phyloP scores from a whole-genome alignment of 768 basidiomycete genomes.

The Gloeostereum incarnatum region DNA sequence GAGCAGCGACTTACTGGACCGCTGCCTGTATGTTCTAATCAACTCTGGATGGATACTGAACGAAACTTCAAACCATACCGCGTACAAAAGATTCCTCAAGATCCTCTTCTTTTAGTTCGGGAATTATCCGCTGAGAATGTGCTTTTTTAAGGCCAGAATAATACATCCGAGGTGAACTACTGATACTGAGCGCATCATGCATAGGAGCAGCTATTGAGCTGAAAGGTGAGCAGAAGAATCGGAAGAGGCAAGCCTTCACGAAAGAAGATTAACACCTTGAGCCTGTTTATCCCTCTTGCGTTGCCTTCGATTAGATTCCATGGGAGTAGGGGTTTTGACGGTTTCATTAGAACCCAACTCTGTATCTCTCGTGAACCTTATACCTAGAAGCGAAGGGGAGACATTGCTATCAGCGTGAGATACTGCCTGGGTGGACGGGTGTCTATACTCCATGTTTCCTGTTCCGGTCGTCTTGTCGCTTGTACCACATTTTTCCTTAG shows the following conservation, averaged over 20 bases:
- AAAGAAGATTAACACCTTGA: conserved; percentile 10
- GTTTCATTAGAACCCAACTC: conserved; percentile 82
- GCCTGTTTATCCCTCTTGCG: conserved; percentile 25
- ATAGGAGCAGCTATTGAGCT: conserved; percentile 18
- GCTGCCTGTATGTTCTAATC: conserved; percentile 47
- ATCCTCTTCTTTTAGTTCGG: conserved; percentile 69
- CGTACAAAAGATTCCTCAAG: conserved; percentile 84
- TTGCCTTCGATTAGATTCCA: conserved; percentile 40
- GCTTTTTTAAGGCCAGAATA: conserved; percentile 69
- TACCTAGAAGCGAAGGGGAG: conserved; percentile 29
- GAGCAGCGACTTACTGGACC: conserved; percentile 50
- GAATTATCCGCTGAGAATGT: conserved; percentile 51
- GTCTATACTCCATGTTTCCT: conserved; percentile 51
- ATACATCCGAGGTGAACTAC: conserved; percentile 28
- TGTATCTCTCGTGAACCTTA: conserved; percentile 70
- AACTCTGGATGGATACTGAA: conserved; percentile 1
- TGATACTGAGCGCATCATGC: conserved; percentile 9
- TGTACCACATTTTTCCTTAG: conserved; percentile 84
- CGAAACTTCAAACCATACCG: conserved; percentile 34
- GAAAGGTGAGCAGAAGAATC: conserved; percentile 11
- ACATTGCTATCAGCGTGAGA: neutral
- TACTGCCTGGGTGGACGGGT: neutral
- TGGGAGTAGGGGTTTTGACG: conserved; percentile 51
- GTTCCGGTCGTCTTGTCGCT: conserved; percentile 36
- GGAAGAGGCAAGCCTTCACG: conserved; percentile 19